These are phyloP conservation scores for Pseudocercospora fuligena DNA, from an alignment of 2,329 filamentous ascomycete genomes.

Conservation along the genomic window DNA sequence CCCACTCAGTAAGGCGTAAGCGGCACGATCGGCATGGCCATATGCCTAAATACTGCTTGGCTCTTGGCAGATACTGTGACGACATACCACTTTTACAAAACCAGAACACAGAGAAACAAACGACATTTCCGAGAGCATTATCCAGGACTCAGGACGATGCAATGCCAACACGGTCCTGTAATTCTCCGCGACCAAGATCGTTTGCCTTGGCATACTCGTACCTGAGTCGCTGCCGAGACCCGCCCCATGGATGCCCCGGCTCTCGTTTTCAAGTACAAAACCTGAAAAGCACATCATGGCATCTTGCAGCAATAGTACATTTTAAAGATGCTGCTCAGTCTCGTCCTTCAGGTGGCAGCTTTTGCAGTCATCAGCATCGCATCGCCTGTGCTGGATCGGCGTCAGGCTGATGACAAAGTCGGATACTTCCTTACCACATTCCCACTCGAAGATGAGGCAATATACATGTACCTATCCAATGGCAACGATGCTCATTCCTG, in stretches of 20 bases:
- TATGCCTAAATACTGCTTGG: slow-evolving; percentile 5
- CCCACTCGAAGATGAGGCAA: slow-evolving; percentile 40
- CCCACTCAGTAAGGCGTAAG: not conserved
- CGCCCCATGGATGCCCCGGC: not conserved
- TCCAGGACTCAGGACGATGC: not conserved
- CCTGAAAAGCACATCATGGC: not conserved
- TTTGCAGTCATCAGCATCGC: slow-evolving; percentile 2
- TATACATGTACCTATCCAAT: slow-evolving; percentile 26
- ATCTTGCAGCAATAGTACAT: not conserved
- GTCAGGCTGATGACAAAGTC: slow-evolving; percentile 19
- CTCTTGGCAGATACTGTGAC: slow-evolving; percentile 5
- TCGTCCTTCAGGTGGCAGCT: not conserved
- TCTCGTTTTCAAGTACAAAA: not conserved
- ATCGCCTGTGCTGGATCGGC: not conserved
- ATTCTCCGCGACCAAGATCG: not conserved
- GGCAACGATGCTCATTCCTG: slow-evolving; percentile 28
- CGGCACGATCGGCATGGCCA: not conserved
- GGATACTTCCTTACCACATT: slow-evolving; percentile 30
- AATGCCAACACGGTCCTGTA: not conserved
- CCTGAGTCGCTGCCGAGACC: not conserved
- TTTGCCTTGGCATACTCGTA: not conserved
- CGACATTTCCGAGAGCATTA: not conserved
- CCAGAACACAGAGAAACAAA: not conserved
- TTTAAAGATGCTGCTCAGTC: not conserved
- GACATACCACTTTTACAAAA: not conserved